A percentile compares a stretch with the other conserved stretches of the same genome.
Evolutionary conservation across 306 rosid genomes (phyloP).

Genomic region (Morella rubra): DNA sequence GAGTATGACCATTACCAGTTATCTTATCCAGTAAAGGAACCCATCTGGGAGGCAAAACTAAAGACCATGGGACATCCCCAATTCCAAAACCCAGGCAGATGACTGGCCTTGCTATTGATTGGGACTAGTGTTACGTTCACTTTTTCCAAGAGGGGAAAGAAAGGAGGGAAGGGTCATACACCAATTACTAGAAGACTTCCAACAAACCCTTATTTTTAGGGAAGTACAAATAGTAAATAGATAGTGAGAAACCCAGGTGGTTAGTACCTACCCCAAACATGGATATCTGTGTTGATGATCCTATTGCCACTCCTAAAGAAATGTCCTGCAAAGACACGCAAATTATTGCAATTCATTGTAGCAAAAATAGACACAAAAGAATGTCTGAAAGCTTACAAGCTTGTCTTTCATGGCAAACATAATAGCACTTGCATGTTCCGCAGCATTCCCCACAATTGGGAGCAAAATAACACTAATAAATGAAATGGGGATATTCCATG

Average conservation of each 20-base stretch:
- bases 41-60: not conserved
- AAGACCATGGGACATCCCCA: not conserved
- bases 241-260: conserved; percentile 1
- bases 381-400: conserved; percentile 51
- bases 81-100: not conserved
- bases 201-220: not conserved
- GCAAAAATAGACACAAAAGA: not conserved
- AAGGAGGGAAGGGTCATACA: too few relatives aligned
- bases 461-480: conserved; percentile 84
- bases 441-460: conserved; percentile 86
- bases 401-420: conserved; percentile 92
- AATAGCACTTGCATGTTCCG: conserved; percentile 88
- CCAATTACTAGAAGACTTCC: not conserved
- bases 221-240: not conserved
- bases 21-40: not conserved
- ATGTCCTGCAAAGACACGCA: conserved; percentile 57
- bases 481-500: conserved; percentile 60
- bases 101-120: not conserved
- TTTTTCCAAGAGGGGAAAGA: too few relatives aligned
- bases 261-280: conserved; percentile 67
- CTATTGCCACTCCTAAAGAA: conserved; percentile 80
- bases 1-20: not conserved
- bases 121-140: not conserved
- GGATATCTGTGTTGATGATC: conserved; percentile 80
- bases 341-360: conserved; percentile 6